Base-by-base conservation (phyloP, 2,329 filamentous ascomycete species). In the Xylariales sp. region DNA sequence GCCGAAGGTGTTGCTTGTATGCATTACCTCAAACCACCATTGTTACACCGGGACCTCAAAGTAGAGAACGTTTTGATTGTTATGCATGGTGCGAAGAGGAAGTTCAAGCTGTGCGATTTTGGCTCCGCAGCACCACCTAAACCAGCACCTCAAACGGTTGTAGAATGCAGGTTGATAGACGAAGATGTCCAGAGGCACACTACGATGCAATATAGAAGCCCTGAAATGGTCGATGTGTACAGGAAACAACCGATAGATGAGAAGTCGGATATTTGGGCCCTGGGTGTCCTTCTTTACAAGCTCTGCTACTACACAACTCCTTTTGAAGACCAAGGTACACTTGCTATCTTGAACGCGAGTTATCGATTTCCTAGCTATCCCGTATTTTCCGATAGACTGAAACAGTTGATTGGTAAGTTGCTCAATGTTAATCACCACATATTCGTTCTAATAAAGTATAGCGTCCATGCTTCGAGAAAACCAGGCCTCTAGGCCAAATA, bases 161-260 rank as follows among this genome's bases (percentile, higher is more conserved):
- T 90, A 46, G 96, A 99, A 80, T 97, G 95, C 72, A 90, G 95
- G 65, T 81, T 97, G 74, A 93, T 98, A 77, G 96, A 99, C 80
- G 96, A 99, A 78, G 96, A 99, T 80, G 91, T 99, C 12, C 96
- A 98, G 81, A 93, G 93, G 75, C 95, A 99, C 78, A 99, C 96
- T 0, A 99, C 96, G 0, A 86, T 99, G 81, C 96, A 99, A 80
- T 99, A 99, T 79, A 88, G 96, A 72, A 98, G 95, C 78, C 96
- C 96, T 5, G 96, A 99, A 81, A 99, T 99, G 96, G 91, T 99
- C 68, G 96, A 99, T 77, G 96, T 99, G 30, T 99, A 97, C 81
- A 87, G 94, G 70, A 97, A 97, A 80, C 93, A 94, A 75, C 94
- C 96, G 0, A 97, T 99, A 77, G 93, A 99, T 77, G 96, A 99